Base-by-base conservation (phyloP, 2,329 filamentous ascomycete genomes). In the Epichloe scottii region DNA sequence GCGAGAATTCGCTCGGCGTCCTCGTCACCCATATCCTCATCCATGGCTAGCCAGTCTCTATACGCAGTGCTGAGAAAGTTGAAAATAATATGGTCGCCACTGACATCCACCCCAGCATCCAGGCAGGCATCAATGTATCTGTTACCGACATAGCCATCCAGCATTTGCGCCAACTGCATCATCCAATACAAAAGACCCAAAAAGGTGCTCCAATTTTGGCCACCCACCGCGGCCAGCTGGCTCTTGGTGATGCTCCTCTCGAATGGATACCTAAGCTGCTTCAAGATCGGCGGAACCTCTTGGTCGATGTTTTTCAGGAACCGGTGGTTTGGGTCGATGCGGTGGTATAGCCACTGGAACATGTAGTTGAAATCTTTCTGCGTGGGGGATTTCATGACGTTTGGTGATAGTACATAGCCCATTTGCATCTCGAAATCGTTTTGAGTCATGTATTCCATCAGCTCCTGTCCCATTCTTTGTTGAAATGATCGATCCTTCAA, bases 311-410 rank as follows among this genome's bases (percentile, higher is more conserved):
- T 87, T 67, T 96, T 96, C 61, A 90, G 84, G 62, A 98, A 97
- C 37, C 84, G 82, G 66, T 97, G 94, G 59, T 84, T 87, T 0
- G 93, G 93, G 63, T 98, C 93, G 63, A 98, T 94, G 52, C 89
- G 86, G 62, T 89, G 88, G 67, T 98, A 98, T 3, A 98, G 75
- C 87, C 91, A 98, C 62, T 97, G 89, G 63, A 98, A 98, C 77
- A 98, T 95, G 68, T 81, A 85, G 62, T 94, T 93, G 71, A 98
- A 98, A 66, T 98, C 93, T 64, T 98, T 98, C 60, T 97, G 91
- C 1, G 91, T 98, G 0, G 93, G 94, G 42, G 88, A 95, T 61
- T 88, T 91, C 64, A 95, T 83, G 6, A 89, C 87, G 60, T 96
- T 96, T 56, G 87, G 85, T 1, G 88, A 87, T n/a, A 98, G 74